Base-by-base conservation (phyloP, 176 grass and related monocot species). In the Bothriochloa decipiens region DNA sequence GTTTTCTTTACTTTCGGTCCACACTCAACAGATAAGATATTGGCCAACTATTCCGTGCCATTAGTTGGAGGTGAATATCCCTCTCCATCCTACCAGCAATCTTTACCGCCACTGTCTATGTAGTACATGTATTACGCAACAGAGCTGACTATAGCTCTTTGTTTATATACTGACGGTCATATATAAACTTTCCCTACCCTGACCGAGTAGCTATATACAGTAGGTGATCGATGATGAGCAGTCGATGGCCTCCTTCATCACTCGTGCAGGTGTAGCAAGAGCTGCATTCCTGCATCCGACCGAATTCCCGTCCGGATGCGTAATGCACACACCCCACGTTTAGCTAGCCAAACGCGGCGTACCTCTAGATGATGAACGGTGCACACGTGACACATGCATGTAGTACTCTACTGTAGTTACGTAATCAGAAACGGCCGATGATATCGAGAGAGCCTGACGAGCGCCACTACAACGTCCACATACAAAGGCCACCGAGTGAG, bases 271-370 rank as follows among this genome's bases (percentile, higher is more conserved):
- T 58, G 35, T 36, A n/a, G 20, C 20, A 58, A 36, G 5, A 9
- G 20, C 55, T 58, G 55, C 55, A 58, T 58, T 58, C 55, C 22
- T 58, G 61, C 77, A 67, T 5, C 25, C 20, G 4, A 16, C 70
- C 60, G 13, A 27, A 7, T 28, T 42, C 53, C 46, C 11, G 62
- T 62, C 82, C 61, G 29, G 37, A 40, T 81, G 75, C 87, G 32
- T 11, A 22, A 68, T 1, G 65, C 46, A 81, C 78, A 0, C 0
- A 52, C 16, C 45, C 12, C 45, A 16, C 45, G 43, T 79, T 33
- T 32, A 12, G 41, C 25, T 28, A 5, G 11, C 70, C 4, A 22
- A 20, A 8, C 43, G 43, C 11, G 13, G 15, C 37, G 15, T 52
- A 55, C 50, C 18, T 57, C 53, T 7, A 58, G 55, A 58, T 58